Conservation (phyloP, 2,329 filamentous ascomycete species). For the Fusarium papillatum region DNA sequence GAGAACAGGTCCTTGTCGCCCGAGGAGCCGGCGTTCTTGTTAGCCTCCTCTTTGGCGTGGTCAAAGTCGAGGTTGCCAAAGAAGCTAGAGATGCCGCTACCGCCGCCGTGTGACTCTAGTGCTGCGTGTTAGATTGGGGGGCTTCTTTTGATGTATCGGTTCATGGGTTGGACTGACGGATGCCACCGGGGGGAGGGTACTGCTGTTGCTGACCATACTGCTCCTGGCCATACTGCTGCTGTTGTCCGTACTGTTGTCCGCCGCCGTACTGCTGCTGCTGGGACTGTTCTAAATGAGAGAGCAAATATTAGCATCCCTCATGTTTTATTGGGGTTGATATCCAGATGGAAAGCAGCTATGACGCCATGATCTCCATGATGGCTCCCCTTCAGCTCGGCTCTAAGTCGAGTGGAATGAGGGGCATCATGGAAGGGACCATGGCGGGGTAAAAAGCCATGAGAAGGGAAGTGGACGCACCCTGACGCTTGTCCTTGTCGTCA, state of each 20-base stretch:
- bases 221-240: conserved; percentile 24
- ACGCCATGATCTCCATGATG: neutral
- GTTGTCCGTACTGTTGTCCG: conserved; percentile 22
- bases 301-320: conserved; percentile 10
- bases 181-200: conserved; percentile 39
- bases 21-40: conserved; percentile 59
- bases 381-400: neutral
- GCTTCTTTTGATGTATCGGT: neutral
- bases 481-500: conserved; percentile 45
- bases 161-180: conserved; percentile 42
- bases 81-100: conserved; percentile 51
- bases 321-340: neutral
- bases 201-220: conserved; percentile 33
- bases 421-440: conserved; percentile 31
- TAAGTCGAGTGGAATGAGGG: conserved; percentile 16
- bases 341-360: neutral
- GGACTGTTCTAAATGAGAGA: conserved; percentile 18
- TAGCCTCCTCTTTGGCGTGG: conserved; percentile 62
- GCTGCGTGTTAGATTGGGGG: conserved; percentile 5
- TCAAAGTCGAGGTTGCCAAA: conserved; percentile 63
- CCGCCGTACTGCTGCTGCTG: conserved; percentile 25
- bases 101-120: conserved; percentile 51
- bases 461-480: conserved; percentile 31
- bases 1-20: conserved; percentile 64
- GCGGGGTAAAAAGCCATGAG: conserved; percentile 37